These are phyloP conservation scores for Populus simonii DNA, from an alignment of 345 rosid genomes.

Conservation along the genomic window DNA sequence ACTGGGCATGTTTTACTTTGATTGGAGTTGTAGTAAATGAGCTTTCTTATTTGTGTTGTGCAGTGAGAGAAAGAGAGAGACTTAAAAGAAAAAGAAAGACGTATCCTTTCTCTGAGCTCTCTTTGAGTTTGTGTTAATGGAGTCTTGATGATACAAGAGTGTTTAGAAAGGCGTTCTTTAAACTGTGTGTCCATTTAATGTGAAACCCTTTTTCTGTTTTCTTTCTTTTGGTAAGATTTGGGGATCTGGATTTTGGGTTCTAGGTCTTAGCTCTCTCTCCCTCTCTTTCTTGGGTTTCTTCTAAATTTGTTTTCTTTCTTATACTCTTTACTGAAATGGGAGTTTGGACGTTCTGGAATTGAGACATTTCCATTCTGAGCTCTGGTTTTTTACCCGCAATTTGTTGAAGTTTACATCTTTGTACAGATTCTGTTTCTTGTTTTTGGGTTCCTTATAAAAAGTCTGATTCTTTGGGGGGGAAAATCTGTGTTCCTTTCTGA, in stretches of 20 bases:
- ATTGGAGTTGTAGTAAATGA: slow-evolving; percentile 31
- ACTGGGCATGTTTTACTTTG: slow-evolving; percentile 20
- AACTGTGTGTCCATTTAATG: slow-evolving; percentile 1
- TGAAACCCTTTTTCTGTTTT: slow-evolving; percentile 21
- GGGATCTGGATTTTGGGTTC: slow-evolving; percentile 62
- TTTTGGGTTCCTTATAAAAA: slow-evolving; percentile 1
- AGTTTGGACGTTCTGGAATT: slow-evolving; percentile 40
- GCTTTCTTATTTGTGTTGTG: slow-evolving; percentile 32
- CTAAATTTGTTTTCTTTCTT: slow-evolving; percentile 28
- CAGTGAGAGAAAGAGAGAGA: slow-evolving; percentile 23
- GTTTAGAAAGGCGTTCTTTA: slow-evolving; percentile 2
- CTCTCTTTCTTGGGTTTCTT: slow-evolving; percentile 41
- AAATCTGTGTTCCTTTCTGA: slow-evolving; percentile 14
- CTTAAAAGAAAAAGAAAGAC: background rate
- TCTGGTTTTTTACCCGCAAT: slow-evolving; percentile 23
- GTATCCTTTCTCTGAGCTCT: slow-evolving; percentile 20
- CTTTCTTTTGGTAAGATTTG: slow-evolving; percentile 23
- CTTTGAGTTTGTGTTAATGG: slow-evolving; percentile 21
- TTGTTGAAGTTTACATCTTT: slow-evolving; percentile 19
- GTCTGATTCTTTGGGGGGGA: slow-evolving; percentile 11
- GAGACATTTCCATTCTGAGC: slow-evolving; percentile 23
- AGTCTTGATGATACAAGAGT: slow-evolving; percentile 4
- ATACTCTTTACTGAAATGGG: slow-evolving; percentile 27
- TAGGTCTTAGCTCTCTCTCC: slow-evolving; percentile 55
- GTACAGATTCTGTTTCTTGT: background rate